Percentiles rank a stretch among this genome's conserved stretches.
These are phyloP conservation scores for Leishmania lainsoni DNA, from an alignment of 208 protist species.

Conservation along the genomic window DNA sequence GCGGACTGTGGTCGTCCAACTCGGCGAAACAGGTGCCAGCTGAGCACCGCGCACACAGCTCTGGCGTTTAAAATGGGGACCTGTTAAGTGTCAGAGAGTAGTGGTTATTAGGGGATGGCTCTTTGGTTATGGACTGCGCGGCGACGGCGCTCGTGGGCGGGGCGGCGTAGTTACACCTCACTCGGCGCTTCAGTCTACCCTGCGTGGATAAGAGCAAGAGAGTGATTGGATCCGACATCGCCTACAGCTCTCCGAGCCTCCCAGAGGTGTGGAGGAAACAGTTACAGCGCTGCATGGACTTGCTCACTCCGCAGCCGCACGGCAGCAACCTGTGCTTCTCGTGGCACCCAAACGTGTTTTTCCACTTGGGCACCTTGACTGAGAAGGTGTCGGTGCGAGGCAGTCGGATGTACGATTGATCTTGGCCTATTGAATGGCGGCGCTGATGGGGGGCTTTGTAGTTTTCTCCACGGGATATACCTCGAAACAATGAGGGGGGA, in stretches of 20 bases:
- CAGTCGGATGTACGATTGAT: too few relatives aligned
- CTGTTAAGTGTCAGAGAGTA: conserved; percentile 8
- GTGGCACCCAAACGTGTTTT: conserved; percentile 12
- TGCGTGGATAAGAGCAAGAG: conserved; percentile 26
- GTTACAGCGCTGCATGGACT: conserved; percentile 12
- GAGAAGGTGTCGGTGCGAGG: conserved; percentile 5
- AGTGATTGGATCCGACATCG: not conserved
- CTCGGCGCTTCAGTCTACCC: conserved; percentile 7
- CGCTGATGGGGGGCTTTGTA: conserved; percentile 5
- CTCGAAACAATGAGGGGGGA: conserved; percentile 1
- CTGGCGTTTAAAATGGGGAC: conserved; percentile 9
- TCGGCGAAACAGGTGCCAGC: conserved; percentile 8
- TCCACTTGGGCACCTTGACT: conserved; percentile 11
- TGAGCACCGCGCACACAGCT: conserved; percentile 14
- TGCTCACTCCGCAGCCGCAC: conserved; percentile 19
- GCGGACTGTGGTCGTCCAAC: conserved; percentile 11
- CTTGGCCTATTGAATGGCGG: too few relatives aligned
- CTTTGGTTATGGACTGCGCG: conserved; percentile 18
- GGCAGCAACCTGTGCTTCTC: conserved; percentile 20
- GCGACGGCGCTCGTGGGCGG: conserved; percentile 15
- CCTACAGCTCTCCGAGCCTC: conserved; percentile 16
- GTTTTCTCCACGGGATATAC: conserved; percentile 19
- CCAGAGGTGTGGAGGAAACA: conserved; percentile 16
- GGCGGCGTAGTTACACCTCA: conserved; percentile 18
- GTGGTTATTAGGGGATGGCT: conserved; percentile 18